Evolutionary conservation across 163 green algal genomes (phyloP), one percentile per base, ranked within the genome.

Genomic region (Chlorella variabilis): DNA sequence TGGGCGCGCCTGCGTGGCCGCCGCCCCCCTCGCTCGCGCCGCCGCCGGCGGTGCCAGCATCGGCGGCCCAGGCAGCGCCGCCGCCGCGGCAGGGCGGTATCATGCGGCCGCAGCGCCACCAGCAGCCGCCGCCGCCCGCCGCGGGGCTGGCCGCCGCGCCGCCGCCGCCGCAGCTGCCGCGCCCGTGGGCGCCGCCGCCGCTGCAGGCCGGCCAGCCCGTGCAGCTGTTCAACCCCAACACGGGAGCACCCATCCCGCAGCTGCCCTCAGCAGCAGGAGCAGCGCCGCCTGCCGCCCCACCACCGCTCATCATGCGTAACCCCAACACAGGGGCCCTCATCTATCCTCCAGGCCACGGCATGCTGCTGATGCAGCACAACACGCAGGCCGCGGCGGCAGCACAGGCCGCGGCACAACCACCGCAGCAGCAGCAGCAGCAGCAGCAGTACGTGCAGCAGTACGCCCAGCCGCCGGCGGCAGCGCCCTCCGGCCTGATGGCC

Each of bases 251-350:
- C 48, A 77, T 77, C 70, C 70, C 51, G 4, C 48, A 67, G 59
- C 29, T 45, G 42, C 68, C 66, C 23, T 36, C 36, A 17, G 25
- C 45, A 33, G 45, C 29, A 33, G 29, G 20, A 31, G 33, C 23
- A 21, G 45, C 33, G 3, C 21, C 33, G 21, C 39, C 39, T 27
- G 18, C 23, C 18, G 66, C 25, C 4, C 21, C 25, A 0, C 68
- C 42, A 17, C 49, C 33, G 48, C 6, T 31, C 27, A 59, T 77
- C 31, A 77, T 77, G 70, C 70, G 70, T 29, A 77, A 77, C 33
- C 70, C 70, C 31, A 77, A 77, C 70, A 77, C 70, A 1, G 70
- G 70, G 20, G 70, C 70, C 0, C 70, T 31, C 18, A 77, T 77
- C 70, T 77, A 66, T 29, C 73, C 73, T 4, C 73, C 73, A 1